Base-by-base conservation (phyloP, 2,329 filamentous ascomycete species). In the Penicillium sp. region DNA sequence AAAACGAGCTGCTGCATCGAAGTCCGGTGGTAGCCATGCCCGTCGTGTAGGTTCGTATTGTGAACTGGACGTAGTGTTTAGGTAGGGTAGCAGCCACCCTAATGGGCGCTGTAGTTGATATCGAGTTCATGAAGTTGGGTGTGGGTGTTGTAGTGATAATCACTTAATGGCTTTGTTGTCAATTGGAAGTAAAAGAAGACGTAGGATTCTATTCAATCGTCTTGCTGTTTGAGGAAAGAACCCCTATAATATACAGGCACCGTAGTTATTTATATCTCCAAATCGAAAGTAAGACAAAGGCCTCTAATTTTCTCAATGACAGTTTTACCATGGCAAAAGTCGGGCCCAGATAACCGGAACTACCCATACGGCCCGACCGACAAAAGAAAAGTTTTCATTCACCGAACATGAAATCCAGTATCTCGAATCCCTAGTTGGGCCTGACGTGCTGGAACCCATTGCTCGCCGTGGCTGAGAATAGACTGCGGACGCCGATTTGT, bases 71-170 rank as follows among this genome's bases (percentile, higher is more conserved):
- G 35, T 69, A 70, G 47, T 66, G 60, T 49, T 72, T 71, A 7
- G 72, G 69, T 30, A 73, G 23, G 13, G 35, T 41, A n/a, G 65
- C 49, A 60, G 61, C 57, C 69, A 65, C 69, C 70, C 74, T 68
- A 4, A 76, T 64, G 62, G 73, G 71, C 30, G 67, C 64, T 7
- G 67, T 69, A 8, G 67, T 61, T 49, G 72, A 67, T 49, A 74
- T 54, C 8, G 71, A 70, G 55, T 67, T 75, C 75, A 76, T 77
- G 29, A 26, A 46, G 38, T 29, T 57, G 56, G 58, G 48, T 63
- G 56, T 45, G 31, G 35, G 38, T 47, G 45, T 50, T 17, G 53
- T 48, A 55, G 30, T 52, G 38, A 26, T 31, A 29, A 55, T 30
- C 38, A 9, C n/a, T 41, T 41, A 9, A 41, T 41, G 35, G 13